Base-by-base conservation (phyloP, 1,139 yeast species). In the Kurtzmaniella quercitrusa region DNA sequence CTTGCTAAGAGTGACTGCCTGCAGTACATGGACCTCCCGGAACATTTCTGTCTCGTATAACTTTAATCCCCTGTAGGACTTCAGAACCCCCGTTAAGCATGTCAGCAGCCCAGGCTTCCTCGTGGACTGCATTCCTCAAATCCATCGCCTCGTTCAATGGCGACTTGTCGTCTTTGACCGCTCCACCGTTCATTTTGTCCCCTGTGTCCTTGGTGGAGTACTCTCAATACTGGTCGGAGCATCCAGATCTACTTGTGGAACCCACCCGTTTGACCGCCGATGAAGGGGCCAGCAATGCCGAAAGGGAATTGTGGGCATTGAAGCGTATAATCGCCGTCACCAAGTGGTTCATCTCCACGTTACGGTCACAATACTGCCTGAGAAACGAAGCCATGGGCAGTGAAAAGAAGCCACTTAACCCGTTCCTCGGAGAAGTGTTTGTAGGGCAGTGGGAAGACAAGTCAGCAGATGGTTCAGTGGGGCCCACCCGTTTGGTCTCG, bases 131-230 rank as follows among this genome's bases (percentile, higher is more conserved):
- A 18, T 91, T 93, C 63, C 75, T 93, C 55, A 88, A 89, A 67
- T 88, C 96, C 44, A 81, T 93, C 56, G 95, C 97, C 36, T 81
- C 95, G 12, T 93, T 88, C 66, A 90, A 91, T 55, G 98, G 98
- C 37, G 98, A 93, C 62, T 71, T 93, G 53, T 87, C 96, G 15
- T 83, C 96, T 2, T 70, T 93, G 58, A 90, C 98, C 1, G 98
- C 98, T 2, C 98, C 98, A 23, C 97, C 98, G n/a, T 93, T 93
- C 66, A 93, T 93, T 55, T 74, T 93, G 50, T 88, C 96, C 9
- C 91, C 96, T 21, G 85, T 87, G 7, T 91, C 98, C 2, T 74
- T 89, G 55, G 81, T 82, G 24, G 98, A 93, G 67, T 93, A 87
- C 66, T 85, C 96, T 15, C 93, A 88, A 62, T 93, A 89, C 62